Evolutionary conservation across 1,284 basidiomycete species (phyloP), one percentile per base, ranked within the genome.

Genomic region (Stereum hirsutum): DNA sequence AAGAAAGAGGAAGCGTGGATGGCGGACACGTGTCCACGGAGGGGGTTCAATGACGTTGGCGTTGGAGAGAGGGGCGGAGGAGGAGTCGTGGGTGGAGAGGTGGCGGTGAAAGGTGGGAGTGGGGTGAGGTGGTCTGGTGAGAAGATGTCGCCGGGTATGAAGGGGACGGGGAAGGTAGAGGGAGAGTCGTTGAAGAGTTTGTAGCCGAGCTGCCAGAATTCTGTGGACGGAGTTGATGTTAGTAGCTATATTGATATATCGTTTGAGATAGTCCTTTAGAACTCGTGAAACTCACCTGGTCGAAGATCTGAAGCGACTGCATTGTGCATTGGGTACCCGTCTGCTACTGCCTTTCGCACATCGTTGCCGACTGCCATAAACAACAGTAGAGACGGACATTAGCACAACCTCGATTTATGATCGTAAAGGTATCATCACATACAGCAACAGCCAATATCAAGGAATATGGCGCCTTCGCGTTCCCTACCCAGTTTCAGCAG

Each of bases 1-100:
- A 74, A 75, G 49, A 74, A 62, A 1, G 62, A 52, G 4, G 66
- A 65, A 5, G 63, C 59, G 46, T 70, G 64, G 26, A 74, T 68
- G 6, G 62, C 66, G 4, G 68, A 64, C 12, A 68, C 50, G 28
- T 62, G 60, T 5, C 66, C 64, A 35, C 59, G 64, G 5, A 75
- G 59, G 1, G 63, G 63, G 12, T 58, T 68, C 25, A 71, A 58
- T 8, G 58, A 60, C 0, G 50, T 60, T 21, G 72, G 47, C 10
- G 50, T 44, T n/a, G n/a, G n/a, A 15, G 44, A 42, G 5, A 71
- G 53, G 28, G 55, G 54, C 2, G 65, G 66, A 5, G 49, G 46
- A 1, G 56, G 46, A 1, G 46, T 47, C 0, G 49, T 41, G 4
- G 58, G 54, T 10, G 50, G 46, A 4, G 50, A 42, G 32, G 37